Evolutionary conservation across 257 asterid genomes (phyloP).

Genomic region (Craterostigma plantagineum): DNA sequence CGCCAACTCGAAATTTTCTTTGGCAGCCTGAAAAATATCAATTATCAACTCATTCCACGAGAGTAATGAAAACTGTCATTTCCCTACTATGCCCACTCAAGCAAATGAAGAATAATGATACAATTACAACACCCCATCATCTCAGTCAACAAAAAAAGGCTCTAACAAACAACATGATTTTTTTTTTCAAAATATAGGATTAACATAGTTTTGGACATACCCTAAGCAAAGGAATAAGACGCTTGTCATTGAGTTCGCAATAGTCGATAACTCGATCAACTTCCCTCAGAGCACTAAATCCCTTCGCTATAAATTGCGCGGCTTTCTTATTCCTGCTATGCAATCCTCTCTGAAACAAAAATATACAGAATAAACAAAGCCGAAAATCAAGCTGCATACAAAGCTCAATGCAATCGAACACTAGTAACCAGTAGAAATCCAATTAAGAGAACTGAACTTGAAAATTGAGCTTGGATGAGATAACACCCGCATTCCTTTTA

Average conservation of each 20-base stretch:
- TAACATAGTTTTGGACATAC: slow-evolving; percentile 14
- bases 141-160: too few species aligned
- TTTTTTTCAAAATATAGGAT: not conserved
- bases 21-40: slow-evolving; percentile 47
- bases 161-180: not conserved
- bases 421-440: not conserved
- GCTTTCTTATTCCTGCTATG: slow-evolving; percentile 83
- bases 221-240: slow-evolving; percentile 66
- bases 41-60: too few species aligned
- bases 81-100: too few species aligned
- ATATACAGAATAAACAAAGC: slow-evolving; percentile 3
- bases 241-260: slow-evolving; percentile 61
- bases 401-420: not conserved
- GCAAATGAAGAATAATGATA: too few species aligned
- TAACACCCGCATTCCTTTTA: slow-evolving; percentile 10
- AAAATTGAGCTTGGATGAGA: slow-evolving; percentile 19
- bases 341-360: slow-evolving; percentile 40
- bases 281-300: slow-evolving; percentile 77
- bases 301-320: slow-evolving; percentile 74
- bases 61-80: too few species aligned
- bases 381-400: not conserved
- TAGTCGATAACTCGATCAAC: slow-evolving; percentile 88
- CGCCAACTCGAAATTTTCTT: slow-evolving; percentile 82
- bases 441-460: slow-evolving; percentile 6
- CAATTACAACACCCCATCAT: too few species aligned